Base-by-base conservation (phyloP, 176 grass and related monocot species). In the Hsuehochloa calcarea region DNA sequence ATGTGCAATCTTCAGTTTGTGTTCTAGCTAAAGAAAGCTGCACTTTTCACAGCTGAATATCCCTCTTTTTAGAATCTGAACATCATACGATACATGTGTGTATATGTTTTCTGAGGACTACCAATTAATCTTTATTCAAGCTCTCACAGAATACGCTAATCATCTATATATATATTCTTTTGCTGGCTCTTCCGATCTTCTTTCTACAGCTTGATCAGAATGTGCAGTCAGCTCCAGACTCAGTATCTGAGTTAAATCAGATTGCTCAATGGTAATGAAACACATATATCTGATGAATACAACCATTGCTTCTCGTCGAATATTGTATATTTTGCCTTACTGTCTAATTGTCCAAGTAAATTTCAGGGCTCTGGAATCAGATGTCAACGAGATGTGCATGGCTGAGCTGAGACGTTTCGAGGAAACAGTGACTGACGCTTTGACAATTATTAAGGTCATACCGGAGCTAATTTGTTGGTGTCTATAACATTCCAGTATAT, bases 251-350 rank as follows among this genome's bases (percentile, higher is more conserved):
- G 35, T n/a, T 86, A 61, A 65, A 82, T 34, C 39, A 15, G 63
- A 54, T 90, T 20, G 71, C 52, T 37, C 63, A 82, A 76, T 70
- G 83, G 88, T 89, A 87, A 87, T 45, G 62, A 37, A 72, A 80
- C 17, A 34, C 74, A 76, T 31, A 46, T 46, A 65, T 15, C 16
- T 51, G n/a, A 62, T 52, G 43, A n/a, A 75, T 10, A 46, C 11
- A 5, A 51, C 15, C 1, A 40, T 64, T 22, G 13, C 5, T 15
- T 65, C 74, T 61, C 19, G 34, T 46, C 1, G 9, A 60, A 16
- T 10, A n/a, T 63, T 13, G 31, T 47, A 76, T 41, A 15, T 25
- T 81, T 23, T 64, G 8, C 31, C 14, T 12, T 77, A 31, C 20
- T 84, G 14, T 66, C 44, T 54, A 81, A 70, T 65, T 72, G 20